Evolutionary conservation across 2,329 filamentous ascomycete species (phyloP), one percentile per base, ranked within the genome.

Genomic region (Sporothrix variecibatus): DNA sequence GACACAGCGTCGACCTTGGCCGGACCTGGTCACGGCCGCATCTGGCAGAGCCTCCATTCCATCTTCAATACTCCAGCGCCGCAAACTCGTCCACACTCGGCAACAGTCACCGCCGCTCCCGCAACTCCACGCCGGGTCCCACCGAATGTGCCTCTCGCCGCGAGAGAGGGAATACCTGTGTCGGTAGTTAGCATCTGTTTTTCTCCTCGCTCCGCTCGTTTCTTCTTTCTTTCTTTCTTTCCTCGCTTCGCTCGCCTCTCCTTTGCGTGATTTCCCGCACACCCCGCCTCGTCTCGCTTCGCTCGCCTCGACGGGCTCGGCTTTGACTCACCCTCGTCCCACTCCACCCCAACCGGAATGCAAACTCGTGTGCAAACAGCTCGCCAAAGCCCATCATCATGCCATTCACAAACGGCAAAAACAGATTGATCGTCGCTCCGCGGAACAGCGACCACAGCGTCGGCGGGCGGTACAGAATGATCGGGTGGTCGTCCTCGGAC

Each of bases 321-420:
- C 31, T 62, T 77, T 72, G 15, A 77, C 88, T 65, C 87, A 98
- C 96, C 90, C 96, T 97, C 75, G 96, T 98, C 72, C 92, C 92
- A 77, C 93, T 91, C 96, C 96, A 99, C 75, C 96, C 96, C 78
- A 98, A 85, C 79, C 95, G 87, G 81, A 95, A 99, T 1, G 96
- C 96, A 70, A 94, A 92, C 85, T 99, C 96, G 81, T 99, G 96
- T 72, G 96, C 96, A 82, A 99, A 95, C 71, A 99, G 85, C 85
- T 99, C 96, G 78, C 96, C 96, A 80, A 99, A 98, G 1, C 96
- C 96, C 80, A 99, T 85, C 96, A 99, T 99, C 86, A 99, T 89
- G 65, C 96, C 96, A 84, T 99, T 99, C 80, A 99, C 90, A 80
- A 99, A 99, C 0, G 96, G 96, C 26, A 99, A 84, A 0, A 99